A percentile compares a stretch with the other conserved stretches of the same genome.
Evolutionary conservation across 1,284 basidiomycete species (phyloP).

Genomic region (Boletus nobilissimus): DNA sequence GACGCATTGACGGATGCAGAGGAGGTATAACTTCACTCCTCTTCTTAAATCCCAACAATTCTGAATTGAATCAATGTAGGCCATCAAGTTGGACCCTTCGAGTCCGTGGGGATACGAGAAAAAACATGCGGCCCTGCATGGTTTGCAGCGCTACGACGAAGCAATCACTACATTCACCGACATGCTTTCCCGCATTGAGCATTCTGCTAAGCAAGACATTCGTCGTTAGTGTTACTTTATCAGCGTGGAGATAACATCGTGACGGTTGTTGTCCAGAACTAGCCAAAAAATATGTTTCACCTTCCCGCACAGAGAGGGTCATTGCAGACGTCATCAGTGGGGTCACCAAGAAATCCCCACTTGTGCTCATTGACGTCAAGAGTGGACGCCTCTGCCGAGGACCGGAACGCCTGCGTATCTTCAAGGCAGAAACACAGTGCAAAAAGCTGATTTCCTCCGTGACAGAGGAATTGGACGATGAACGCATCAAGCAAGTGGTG

Average conservation of each 20-base stretch:
- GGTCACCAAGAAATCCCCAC: background rate
- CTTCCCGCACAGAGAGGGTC: background rate
- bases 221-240: background rate
- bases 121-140: constrained; percentile 16
- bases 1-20: background rate
- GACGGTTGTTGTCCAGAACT: background rate
- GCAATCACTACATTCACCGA: background rate
- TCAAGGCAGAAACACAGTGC: constrained; percentile 21
- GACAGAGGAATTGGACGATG: background rate
- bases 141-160: constrained; percentile 14
- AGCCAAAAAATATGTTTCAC: background rate
- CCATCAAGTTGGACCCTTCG: background rate
- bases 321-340: background rate
- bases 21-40: background rate
- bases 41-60: no score
- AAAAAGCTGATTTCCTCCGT: constrained; percentile 9
- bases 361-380: constrained; percentile 3
- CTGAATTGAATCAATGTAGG: background rate
- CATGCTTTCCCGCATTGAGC: constrained; percentile 10
- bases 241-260: background rate
- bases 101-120: constrained; percentile 15
- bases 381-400: constrained; percentile 22
- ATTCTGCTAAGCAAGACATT: background rate
- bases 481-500: no score
- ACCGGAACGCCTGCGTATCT: background rate